Percentiles rank a stretch among this genome's conserved stretches.
Conservation (phyloP, 106 monocot genomes). For the Cymbidium sinense region DNA sequence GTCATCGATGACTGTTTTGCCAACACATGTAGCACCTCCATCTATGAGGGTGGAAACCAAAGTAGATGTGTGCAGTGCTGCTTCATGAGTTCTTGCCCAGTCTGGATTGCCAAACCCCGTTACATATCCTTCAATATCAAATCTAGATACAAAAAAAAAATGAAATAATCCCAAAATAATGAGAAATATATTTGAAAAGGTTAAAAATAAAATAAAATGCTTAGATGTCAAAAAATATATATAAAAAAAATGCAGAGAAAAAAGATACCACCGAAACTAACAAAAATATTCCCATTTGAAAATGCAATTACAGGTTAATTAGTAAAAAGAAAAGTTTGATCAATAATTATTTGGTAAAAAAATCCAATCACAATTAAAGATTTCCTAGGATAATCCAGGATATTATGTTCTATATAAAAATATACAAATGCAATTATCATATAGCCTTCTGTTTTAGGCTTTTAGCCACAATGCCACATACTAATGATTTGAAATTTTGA, state of each 20-base stretch:
- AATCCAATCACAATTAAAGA: background rate
- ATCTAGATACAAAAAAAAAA: conserved; percentile 31
- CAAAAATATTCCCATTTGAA: background rate
- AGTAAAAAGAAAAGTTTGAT: background rate
- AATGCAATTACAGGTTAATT: background rate
- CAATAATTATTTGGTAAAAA: background rate
- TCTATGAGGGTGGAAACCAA: conserved; percentile 57
- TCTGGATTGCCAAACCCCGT: conserved; percentile 89
- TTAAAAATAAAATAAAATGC: background rate
- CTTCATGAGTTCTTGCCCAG: conserved; percentile 69
- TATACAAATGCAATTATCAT: background rate
- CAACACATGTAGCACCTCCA: conserved; percentile 75
- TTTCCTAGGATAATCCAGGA: background rate
- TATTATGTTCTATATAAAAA: background rate
- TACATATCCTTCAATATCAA: conserved; percentile 58
- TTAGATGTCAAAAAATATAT: background rate
- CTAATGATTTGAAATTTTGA: background rate
- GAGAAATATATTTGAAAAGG: background rate
- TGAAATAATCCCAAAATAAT: background rate
- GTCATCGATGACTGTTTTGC: conserved; percentile 91
- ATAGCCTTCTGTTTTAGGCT: background rate
- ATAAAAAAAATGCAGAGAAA: background rate
- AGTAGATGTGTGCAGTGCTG: conserved; percentile 42
- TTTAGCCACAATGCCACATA: too few relatives aligned
- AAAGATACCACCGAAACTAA: background rate